phyloP scores from a whole-genome alignment of 768 basidiomycete species.

The Hortiboletus flavorubellus region DNA sequence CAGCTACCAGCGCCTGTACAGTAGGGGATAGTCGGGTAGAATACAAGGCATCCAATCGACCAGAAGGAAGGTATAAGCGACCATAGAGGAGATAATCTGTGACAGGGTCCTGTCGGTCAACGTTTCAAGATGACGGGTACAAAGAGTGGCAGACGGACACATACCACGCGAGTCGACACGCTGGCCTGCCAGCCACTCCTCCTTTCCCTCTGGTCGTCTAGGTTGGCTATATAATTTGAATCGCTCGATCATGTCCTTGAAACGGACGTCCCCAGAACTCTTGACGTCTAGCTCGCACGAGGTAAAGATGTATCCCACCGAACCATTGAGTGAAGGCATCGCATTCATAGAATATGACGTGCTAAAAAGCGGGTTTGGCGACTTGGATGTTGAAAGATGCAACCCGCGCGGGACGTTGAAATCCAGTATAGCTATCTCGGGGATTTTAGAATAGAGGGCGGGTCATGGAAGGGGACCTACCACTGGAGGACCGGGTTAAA shows the following conservation, averaged over 20 bases:
- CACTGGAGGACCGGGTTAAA: constrained; percentile 83
- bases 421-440: constrained; percentile 74
- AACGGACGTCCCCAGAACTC: constrained; percentile 64
- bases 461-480: constrained; percentile 40
- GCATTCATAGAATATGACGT: constrained; percentile 93
- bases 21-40: constrained; percentile 78
- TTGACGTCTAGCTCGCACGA: constrained; percentile 78
- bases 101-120: constrained; percentile 19
- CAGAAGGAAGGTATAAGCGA: constrained; percentile 83
- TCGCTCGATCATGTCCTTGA: constrained; percentile 88
- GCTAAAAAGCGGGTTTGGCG: constrained; percentile 84
- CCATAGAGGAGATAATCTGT: constrained; percentile 94
- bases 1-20: constrained; percentile 77
- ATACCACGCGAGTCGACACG: constrained; percentile 73
- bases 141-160: constrained; percentile 19
- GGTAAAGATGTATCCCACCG: constrained; percentile 90
- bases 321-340: constrained; percentile 89
- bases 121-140: constrained; percentile 9
- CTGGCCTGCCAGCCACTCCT: constrained; percentile 81
- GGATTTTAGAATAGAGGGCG: constrained; percentile 4
- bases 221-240: constrained; percentile 86
- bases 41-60: constrained; percentile 86
- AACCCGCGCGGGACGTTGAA: constrained; percentile 82
- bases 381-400: constrained; percentile 79
- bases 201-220: constrained; percentile 69